Evolutionary conservation across 2,329 filamentous ascomycete species (phyloP).

Genomic region (Magnaporthiopsis rhizophila): DNA sequence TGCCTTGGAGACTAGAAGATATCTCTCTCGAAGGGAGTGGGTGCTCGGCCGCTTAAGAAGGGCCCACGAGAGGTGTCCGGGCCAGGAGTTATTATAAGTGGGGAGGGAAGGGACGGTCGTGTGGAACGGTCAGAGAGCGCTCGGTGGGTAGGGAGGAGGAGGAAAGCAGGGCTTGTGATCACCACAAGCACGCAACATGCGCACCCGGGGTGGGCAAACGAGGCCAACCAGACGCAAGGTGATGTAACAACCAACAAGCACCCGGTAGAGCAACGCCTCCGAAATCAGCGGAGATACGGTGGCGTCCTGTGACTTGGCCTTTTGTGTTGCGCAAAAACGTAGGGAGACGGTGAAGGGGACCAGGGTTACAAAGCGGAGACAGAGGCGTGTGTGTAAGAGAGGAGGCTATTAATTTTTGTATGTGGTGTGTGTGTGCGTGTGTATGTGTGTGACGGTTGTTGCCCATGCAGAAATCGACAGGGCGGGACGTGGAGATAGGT

Average conservation of each 20-base stretch:
- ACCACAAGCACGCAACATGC: conserved; percentile 1
- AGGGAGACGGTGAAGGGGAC: background rate
- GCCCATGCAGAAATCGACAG: background rate
- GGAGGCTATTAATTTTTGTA: background rate
- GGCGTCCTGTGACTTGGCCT: background rate
- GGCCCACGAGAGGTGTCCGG: conserved; percentile 2
- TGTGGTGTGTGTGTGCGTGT: too few relatives aligned
- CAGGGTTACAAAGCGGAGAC: background rate
- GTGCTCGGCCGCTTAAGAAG: conserved; percentile 3
- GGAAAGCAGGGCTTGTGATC: background rate
- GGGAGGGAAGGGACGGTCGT: background rate
- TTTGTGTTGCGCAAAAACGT: background rate
- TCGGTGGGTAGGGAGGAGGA: background rate
- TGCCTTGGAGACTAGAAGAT: background rate
- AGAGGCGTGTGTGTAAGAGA: background rate
- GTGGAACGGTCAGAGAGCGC: conserved; percentile 1
- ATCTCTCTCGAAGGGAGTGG: background rate
- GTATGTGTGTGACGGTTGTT: background rate
- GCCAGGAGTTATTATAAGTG: background rate
- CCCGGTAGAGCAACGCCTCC: background rate
- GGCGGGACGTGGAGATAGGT: background rate
- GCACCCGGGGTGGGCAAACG: background rate
- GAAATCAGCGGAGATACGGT: background rate
- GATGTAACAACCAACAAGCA: conserved; percentile 7
- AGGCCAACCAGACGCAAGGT: conserved; percentile 3